These are phyloP conservation scores for Alternaria burnsii DNA, from an alignment of 2,329 filamentous ascomycete genomes.

Conservation along the genomic window DNA sequence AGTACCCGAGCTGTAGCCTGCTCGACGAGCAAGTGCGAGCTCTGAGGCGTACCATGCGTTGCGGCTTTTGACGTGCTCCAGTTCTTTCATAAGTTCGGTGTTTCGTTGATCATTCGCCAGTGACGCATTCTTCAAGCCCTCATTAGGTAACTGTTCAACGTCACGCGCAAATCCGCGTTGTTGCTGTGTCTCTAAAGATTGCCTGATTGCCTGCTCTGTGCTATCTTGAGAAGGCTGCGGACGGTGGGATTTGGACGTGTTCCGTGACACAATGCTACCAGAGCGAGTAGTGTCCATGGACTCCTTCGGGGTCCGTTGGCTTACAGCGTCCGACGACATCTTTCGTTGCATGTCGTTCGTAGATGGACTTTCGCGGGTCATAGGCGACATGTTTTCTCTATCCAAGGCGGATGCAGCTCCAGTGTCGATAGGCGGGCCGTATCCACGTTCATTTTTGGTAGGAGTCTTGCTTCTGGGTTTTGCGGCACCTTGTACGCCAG, in stretches of 20 bases:
- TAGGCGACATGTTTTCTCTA: slow-evolving; percentile 58
- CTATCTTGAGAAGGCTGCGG: slow-evolving; percentile 70
- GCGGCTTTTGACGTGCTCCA: slow-evolving; percentile 82
- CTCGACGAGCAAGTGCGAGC: slow-evolving; percentile 87
- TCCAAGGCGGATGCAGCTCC: slow-evolving; percentile 55
- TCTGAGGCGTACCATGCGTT: slow-evolving; percentile 99
- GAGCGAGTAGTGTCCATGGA: slow-evolving; percentile 49
- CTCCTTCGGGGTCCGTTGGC: slow-evolving; percentile 43
- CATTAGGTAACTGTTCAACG: slow-evolving; percentile 59
- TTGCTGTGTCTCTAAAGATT: slow-evolving; percentile 44
- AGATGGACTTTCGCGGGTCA: slow-evolving; percentile 50
- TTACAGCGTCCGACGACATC: slow-evolving; percentile 42
- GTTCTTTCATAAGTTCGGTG: slow-evolving; percentile 81
- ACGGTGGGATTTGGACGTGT: slow-evolving; percentile 56
- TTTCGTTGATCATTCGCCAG: slow-evolving; percentile 69
- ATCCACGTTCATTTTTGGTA: slow-evolving; percentile 58
- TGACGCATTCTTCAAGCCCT: slow-evolving; percentile 67
- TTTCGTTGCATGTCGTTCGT: slow-evolving; percentile 39
- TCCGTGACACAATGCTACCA: slow-evolving; percentile 45
- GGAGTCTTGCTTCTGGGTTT: slow-evolving; percentile 59
- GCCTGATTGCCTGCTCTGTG: slow-evolving; percentile 45
- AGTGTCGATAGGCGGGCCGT: slow-evolving; percentile 54
- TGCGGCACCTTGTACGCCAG: slow-evolving; percentile 20
- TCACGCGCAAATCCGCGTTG: slow-evolving; percentile 44
- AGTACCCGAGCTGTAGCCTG: slow-evolving; percentile 80